These are phyloP conservation scores for Papiliotrema nemorosa DNA, from an alignment of 1,284 basidiomycete species.

Conservation along the genomic window DNA sequence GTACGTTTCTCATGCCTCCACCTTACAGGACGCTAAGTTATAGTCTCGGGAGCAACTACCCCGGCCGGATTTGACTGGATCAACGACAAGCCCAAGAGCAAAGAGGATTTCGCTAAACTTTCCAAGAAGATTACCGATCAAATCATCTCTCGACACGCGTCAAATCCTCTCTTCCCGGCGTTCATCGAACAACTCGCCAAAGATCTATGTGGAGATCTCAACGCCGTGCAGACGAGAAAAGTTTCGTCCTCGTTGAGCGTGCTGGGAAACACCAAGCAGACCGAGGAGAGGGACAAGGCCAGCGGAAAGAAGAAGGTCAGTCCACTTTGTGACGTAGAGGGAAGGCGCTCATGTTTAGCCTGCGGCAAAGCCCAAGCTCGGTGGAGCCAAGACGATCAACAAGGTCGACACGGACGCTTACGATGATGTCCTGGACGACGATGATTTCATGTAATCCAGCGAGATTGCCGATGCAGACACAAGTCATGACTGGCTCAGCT, in stretches of 20 bases:
- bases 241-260: conserved; percentile 74
- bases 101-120: conserved; percentile 74
- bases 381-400: conserved; percentile 58
- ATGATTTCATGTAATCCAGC: conserved; percentile 28
- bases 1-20: conserved; percentile 10
- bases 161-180: conserved; percentile 71
- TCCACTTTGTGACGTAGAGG: neutral
- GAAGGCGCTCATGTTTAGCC: conserved; percentile 14
- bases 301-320: conserved; percentile 81
- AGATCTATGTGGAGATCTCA: conserved; percentile 67
- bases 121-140: conserved; percentile 68
- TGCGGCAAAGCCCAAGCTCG: conserved; percentile 69
- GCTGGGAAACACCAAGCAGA: conserved; percentile 90
- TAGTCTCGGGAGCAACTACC: conserved; percentile 1
- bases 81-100: conserved; percentile 71
- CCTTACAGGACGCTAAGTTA: too few relatives aligned
- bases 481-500: too few relatives aligned
- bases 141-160: conserved; percentile 69
- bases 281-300: conserved; percentile 75
- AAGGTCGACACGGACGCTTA: conserved; percentile 75
- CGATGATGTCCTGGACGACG: conserved; percentile 74
- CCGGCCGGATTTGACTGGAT: conserved; percentile 59
- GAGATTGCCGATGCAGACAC: too few relatives aligned
- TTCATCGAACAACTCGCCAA: conserved; percentile 80
- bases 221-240: conserved; percentile 84